Base-by-base conservation (phyloP, 2,329 filamentous ascomycete species). In the Neurospora sp. region DNA sequence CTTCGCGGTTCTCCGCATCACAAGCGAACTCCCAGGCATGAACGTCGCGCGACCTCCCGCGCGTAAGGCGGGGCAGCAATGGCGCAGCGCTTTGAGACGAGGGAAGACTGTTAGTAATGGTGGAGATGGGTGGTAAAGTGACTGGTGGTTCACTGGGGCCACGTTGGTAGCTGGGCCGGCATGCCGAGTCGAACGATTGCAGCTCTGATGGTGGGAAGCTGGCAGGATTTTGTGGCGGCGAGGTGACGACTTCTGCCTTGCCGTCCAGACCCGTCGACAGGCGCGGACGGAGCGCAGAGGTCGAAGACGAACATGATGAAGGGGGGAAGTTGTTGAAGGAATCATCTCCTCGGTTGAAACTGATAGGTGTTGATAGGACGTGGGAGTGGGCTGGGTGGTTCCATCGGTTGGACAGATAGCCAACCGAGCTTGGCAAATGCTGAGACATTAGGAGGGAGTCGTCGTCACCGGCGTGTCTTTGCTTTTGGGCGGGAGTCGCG, bases 11-110 rank as follows among this genome's bases (percentile, higher is more conserved):
- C 74, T 96, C 92, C 8, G 90, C 89, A 77, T 97, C 92, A 76
- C 92, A 95, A 81, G 92, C 94, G 70, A 93, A 93, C 77, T 97
- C 92, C 95, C 95, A 97, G 6, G 91, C 92, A 67, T 93, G 89
- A 19, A 93, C 92, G 78, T 97, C 92, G 69, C 92, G 89, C 70
- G 94, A 97, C 70, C 95, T 87, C 69, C 92, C 92, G 69, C 89
- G 88, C 40, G 82, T 81, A 19, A 90, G 81, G 41, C 83, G 83
- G 23, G 86, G 87, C 36, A 86, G 84, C 15, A 87, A 79, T n/a
- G 73, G 69, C 28, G 77, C 74, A 41, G 79, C 74, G 71, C 77
- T 77, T 36, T 17, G 79, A 75, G 68, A 76, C 75, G 33, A 62
- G 15, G 78, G 77, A 69, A 79, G 74, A 17, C 82, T 79, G 75